Base-by-base conservation (phyloP, 768 basidiomycete genomes). In the Xanthoconium stramineum region DNA sequence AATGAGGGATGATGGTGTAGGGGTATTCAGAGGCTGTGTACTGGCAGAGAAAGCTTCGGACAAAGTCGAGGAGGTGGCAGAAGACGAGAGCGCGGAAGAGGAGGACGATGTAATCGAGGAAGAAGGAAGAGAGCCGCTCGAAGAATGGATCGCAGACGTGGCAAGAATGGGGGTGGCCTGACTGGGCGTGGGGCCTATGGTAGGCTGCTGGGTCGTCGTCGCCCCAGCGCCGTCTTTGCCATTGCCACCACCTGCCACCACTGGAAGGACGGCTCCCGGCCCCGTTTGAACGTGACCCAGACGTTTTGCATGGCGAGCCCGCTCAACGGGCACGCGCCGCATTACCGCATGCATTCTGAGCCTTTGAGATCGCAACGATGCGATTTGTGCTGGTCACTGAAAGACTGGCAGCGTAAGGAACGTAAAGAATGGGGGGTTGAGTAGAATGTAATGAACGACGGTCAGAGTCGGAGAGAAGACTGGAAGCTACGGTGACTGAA, bases 301-400 rank as follows among this genome's bases (percentile, higher is more conserved):
- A 38, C 70, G 72, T 32, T 71, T 71, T 47, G 63, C 62, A 49
- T 72, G 72, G 52, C 59, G 65, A 40, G 51, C 70, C 72, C 68
- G 72, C 69, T 72, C 70, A 62, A 42, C 66, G 36, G 70, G 70
- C 20, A 64, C 39, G 36, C 71, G 70, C 17, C 68, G 64, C 55
- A 57, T 55, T 40, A 39, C 62, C 1, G 64, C 49, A 43, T 70
- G 66, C 70, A 73, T 72, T 57, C 12, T 43, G 6, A 5, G 30
- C 19, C 6, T 2, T 24, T 7, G 30, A 9, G 32, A 14, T 15
- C 8, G 19, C 8, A 29, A 10, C 28, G 28, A 28, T 12, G 43
- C 14, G 14, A 13, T 29, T 14, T 3, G n/a, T 12, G 29, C 9
- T 32, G 14, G 38, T 47, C 20, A 38, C 24, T 28, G 29, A 43